Evolutionary conservation across 768 basidiomycete genomes (phyloP).

Genomic region (Infundibulicybe gibba): DNA sequence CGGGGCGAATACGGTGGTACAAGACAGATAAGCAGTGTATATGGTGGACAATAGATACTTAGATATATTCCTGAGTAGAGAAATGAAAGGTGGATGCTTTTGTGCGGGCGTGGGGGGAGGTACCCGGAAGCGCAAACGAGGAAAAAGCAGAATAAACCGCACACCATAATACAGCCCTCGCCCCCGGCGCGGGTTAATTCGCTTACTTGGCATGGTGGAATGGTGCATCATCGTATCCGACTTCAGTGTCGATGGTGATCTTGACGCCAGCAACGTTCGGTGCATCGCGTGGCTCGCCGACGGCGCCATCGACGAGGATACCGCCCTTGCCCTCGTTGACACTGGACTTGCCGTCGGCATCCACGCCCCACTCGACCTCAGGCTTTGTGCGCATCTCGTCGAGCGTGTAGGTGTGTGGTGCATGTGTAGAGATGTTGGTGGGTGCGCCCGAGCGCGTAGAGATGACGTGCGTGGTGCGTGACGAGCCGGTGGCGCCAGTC

Average conservation of each 20-base stretch:
- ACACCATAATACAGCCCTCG: too few relatives aligned
- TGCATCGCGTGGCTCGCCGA: constrained; percentile 15
- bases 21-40: too few relatives aligned
- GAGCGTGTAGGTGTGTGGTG: constrained; percentile 46
- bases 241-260: constrained; percentile 53
- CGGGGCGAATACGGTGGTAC: too few relatives aligned
- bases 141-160: too few relatives aligned
- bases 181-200: too few relatives aligned
- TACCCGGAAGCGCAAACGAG: too few relatives aligned
- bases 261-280: constrained; percentile 46
- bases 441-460: constrained; percentile 40
- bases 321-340: constrained; percentile 35
- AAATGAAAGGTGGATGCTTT: too few relatives aligned
- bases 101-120: too few relatives aligned
- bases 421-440: constrained; percentile 31
- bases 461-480: constrained; percentile 49
- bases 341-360: constrained; percentile 37
- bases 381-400: constrained; percentile 49
- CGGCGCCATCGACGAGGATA: constrained; percentile 27
- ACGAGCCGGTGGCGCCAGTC: constrained; percentile 34
- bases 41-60: too few relatives aligned
- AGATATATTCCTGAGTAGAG: too few relatives aligned
- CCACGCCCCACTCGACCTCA: constrained; percentile 41
- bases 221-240: constrained; percentile 40
- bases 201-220: constrained; percentile 16